These are phyloP conservation scores for Dentipellis sp. DNA, from an alignment of 768 basidiomycete genomes.

Conservation along the genomic window DNA sequence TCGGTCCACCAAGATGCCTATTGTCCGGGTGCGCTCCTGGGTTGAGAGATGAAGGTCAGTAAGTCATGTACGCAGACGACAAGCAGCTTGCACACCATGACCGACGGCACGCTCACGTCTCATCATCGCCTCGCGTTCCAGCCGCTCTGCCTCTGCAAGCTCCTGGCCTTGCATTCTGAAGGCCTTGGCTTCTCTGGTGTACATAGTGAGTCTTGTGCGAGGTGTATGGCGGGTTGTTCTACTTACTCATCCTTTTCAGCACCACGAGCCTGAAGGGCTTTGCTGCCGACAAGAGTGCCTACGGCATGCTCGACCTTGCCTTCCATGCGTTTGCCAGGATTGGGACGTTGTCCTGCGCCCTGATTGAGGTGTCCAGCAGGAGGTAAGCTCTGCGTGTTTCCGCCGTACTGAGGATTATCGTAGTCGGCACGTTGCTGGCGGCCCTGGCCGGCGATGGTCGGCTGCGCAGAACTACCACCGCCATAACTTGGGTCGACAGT, in stretches of 20 bases:
- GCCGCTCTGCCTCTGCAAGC: slow-evolving; percentile 42
- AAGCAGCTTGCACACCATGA: slow-evolving; percentile 28
- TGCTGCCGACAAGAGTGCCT: slow-evolving; percentile 36
- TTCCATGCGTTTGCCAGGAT: slow-evolving; percentile 21
- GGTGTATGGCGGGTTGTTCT: neutral
- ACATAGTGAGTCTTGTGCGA: neutral
- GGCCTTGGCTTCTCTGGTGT: slow-evolving; percentile 29
- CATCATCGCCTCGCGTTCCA: slow-evolving; percentile 40
- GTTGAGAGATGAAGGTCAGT: neutral
- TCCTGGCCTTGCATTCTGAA: slow-evolving; percentile 37
- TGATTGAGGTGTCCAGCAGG: neutral
- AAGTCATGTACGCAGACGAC: neutral
- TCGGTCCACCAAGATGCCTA: slow-evolving; percentile 19
- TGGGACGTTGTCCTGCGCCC: neutral
- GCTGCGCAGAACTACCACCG: neutral
- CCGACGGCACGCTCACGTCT: slow-evolving; percentile 44
- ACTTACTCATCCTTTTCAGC: slow-evolving; percentile 39
- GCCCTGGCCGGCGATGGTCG: neutral
- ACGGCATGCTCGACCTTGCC: slow-evolving; percentile 42
- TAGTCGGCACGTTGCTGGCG: neutral
- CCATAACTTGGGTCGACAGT: neutral
- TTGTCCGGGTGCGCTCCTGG: slow-evolving; percentile 26
- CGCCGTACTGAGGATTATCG: neutral
- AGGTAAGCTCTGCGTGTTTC: neutral
- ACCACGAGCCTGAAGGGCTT: slow-evolving; percentile 38